A percentile compares a stretch with the other conserved stretches of the same genome.
Evolutionary conservation across 2,329 filamentous ascomycete species (phyloP).

Genomic region (Cytospora paraplurivora): DNA sequence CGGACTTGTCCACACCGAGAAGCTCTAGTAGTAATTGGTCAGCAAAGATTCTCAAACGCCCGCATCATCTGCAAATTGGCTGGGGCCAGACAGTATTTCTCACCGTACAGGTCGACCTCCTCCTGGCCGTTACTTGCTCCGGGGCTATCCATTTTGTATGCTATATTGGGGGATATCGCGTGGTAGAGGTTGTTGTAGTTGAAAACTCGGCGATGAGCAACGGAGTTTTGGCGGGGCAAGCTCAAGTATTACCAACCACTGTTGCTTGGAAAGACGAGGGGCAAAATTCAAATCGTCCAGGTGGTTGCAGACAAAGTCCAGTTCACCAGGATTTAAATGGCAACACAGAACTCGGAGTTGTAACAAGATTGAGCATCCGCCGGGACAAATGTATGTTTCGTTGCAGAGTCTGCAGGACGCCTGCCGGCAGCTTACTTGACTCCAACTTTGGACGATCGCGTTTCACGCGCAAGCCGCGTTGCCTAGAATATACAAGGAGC

Average conservation of each 20-base stretch:
- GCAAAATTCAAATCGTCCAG: not conserved
- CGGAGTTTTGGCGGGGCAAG: constrained; percentile 25
- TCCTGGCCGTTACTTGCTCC: constrained; percentile 38
- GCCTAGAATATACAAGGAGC: not conserved
- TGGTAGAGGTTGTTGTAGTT: not conserved
- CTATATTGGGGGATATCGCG: not conserved
- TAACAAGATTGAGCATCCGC: not conserved
- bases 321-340: not conserved
- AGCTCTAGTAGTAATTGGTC: constrained; percentile 59
- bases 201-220: constrained; percentile 7
- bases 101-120: constrained; percentile 62
- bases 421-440: not conserved
- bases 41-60: constrained; percentile 3
- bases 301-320: not conserved
- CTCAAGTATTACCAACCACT: not conserved
- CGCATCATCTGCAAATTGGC: not conserved
- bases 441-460: not conserved
- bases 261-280: not conserved
- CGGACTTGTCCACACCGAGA: constrained; percentile 71
- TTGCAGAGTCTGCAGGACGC: constrained; percentile 3
- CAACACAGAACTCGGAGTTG: not conserved
- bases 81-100: constrained; percentile 23
- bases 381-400: not conserved
- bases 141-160: constrained; percentile 32
- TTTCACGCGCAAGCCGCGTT: constrained; percentile 17